Percentiles rank a stretch among this genome's conserved stretches.
Evolutionary conservation across 768 basidiomycete species (phyloP).

Genomic region (Mycena venus): DNA sequence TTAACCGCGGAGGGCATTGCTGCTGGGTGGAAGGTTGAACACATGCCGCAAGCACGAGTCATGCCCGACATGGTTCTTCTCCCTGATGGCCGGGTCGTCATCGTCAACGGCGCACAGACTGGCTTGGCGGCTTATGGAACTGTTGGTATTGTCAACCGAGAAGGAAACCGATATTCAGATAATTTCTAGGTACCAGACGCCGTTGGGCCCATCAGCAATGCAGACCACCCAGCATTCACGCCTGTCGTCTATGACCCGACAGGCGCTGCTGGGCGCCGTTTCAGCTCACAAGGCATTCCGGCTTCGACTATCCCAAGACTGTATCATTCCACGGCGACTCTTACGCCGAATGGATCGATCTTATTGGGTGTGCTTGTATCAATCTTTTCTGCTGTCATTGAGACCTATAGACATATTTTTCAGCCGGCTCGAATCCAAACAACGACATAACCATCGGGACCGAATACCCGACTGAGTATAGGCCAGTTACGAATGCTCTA

Average conservation of each 20-base stretch:
- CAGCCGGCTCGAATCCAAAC: conserved; percentile 64
- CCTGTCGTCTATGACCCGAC: conserved; percentile 65
- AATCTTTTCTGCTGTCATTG: neutral
- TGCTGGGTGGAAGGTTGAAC: conserved; percentile 50
- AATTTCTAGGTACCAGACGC: conserved; percentile 5
- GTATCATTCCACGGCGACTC: conserved; percentile 73
- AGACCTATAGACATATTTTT: neutral
- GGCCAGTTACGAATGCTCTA: conserved; percentile 2
- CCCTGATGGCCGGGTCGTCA: conserved; percentile 52
- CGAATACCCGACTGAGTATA: conserved; percentile 22
- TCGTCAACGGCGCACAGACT: conserved; percentile 56
- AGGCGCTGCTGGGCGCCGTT: conserved; percentile 56
- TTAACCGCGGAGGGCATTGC: conserved; percentile 47
- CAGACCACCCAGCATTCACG: conserved; percentile 47
- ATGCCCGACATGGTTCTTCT: conserved; percentile 50
- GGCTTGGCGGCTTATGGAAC: conserved; percentile 48
- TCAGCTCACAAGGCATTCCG: conserved; percentile 62
- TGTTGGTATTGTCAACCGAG: conserved; percentile 32
- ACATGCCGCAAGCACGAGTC: conserved; percentile 46
- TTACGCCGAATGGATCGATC: conserved; percentile 65
- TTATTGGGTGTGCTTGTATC: conserved; percentile 25
- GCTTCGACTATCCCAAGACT: conserved; percentile 62
- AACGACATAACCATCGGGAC: conserved; percentile 24
- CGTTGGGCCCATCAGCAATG: conserved; percentile 37
- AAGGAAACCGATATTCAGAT: conserved; percentile 5